These are phyloP conservation scores for Salicornia ramosissima DNA, from an alignment of 148 eudicot genomes.

Conservation along the genomic window DNA sequence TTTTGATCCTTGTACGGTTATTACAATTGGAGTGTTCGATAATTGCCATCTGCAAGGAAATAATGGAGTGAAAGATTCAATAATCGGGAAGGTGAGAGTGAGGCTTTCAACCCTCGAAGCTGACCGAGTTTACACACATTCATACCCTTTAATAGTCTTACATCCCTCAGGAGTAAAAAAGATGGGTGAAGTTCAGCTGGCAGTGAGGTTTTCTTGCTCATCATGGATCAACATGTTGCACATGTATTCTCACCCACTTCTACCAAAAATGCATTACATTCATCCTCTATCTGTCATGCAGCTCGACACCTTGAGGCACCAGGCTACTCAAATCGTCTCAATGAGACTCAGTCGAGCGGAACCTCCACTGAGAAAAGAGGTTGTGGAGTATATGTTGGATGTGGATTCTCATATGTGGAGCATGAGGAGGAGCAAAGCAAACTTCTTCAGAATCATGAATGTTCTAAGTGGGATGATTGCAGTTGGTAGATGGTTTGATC, in stretches of 20 bases:
- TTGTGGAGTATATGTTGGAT: constrained; percentile 66
- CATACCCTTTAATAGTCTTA: constrained; percentile 63
- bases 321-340: constrained; percentile 57
- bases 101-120: constrained; percentile 70
- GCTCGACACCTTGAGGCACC: constrained; percentile 55
- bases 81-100: constrained; percentile 74
- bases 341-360: constrained; percentile 58
- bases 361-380: constrained; percentile 66
- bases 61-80: constrained; percentile 41
- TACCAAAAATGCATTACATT: constrained; percentile 77
- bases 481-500: constrained; percentile 57
- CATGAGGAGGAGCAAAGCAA: constrained; percentile 64
- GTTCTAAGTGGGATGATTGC: constrained; percentile 45
- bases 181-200: constrained; percentile 72
- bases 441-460: constrained; percentile 53
- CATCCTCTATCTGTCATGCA: constrained; percentile 65
- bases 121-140: constrained; percentile 69
- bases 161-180: constrained; percentile 68
- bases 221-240: constrained; percentile 62
- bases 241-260: constrained; percentile 58
- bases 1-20: constrained; percentile 67
- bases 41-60: constrained; percentile 56
- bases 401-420: constrained; percentile 68
- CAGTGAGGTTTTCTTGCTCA: constrained; percentile 66
- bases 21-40: constrained; percentile 66